Percentiles rank a stretch among this genome's conserved stretches.
phyloP scores from a whole-genome alignment of 1,284 basidiomycete genomes.

The Termitomyces sp. region DNA sequence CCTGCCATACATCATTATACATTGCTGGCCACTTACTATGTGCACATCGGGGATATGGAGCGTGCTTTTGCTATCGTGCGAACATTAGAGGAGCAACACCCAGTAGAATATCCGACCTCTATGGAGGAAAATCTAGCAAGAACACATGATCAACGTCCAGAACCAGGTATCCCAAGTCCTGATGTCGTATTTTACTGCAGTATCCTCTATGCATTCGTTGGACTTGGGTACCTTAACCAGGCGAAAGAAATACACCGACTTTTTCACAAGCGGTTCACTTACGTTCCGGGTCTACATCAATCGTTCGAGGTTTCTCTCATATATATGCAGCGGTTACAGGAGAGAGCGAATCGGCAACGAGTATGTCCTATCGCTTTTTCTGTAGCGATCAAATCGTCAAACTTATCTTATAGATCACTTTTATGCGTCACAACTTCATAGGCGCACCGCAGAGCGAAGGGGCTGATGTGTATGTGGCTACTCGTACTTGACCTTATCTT shows the following conservation, averaged over 20 bases:
- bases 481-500: neutral
- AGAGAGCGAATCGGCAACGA: neutral
- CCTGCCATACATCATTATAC: constrained; percentile 38
- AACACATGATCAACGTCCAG: neutral
- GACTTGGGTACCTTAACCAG: constrained; percentile 17
- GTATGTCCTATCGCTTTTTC: neutral
- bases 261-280: constrained; percentile 17
- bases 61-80: constrained; percentile 30
- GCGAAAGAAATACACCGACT: constrained; percentile 21
- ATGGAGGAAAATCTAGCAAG: constrained; percentile 4
- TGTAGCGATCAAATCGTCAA: neutral
- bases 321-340: constrained; percentile 16
- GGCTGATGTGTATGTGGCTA: neutral
- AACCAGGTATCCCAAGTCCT: constrained; percentile 20
- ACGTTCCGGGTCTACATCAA: constrained; percentile 16
- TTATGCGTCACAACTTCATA: neutral
- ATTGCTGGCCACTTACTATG: constrained; percentile 34
- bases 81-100: constrained; percentile 24
- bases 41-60: constrained; percentile 23
- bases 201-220: constrained; percentile 28
- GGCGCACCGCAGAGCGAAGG: neutral
- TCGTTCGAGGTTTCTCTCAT: constrained; percentile 22
- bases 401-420: neutral
- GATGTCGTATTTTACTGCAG: constrained; percentile 31
- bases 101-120: neutral